These are phyloP conservation scores for Spencermartinsiella ligniputridi DNA, from an alignment of 1,139 yeast genomes.

Conservation along the genomic window DNA sequence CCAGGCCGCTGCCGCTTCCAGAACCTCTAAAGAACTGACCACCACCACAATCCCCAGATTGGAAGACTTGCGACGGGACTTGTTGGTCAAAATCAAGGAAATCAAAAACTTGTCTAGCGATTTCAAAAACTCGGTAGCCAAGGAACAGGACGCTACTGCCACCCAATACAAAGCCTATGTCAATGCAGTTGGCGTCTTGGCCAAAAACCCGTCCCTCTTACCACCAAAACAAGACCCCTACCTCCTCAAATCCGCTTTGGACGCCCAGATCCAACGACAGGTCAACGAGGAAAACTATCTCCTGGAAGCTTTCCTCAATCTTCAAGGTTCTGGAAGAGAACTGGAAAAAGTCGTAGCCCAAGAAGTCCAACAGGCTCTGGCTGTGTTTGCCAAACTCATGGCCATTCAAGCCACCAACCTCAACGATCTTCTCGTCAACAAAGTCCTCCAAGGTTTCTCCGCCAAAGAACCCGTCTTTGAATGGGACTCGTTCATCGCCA, in stretches of 20 bases:
- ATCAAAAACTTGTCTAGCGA: conserved; percentile 77
- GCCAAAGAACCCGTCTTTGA: conserved; percentile 76
- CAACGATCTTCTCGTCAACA: conserved; percentile 50
- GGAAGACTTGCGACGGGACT: conserved; percentile 79
- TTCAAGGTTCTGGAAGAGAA: conserved; percentile 84
- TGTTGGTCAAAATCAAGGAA: conserved; percentile 80
- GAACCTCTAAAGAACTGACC: conserved; percentile 67
- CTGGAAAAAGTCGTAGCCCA: conserved; percentile 82
- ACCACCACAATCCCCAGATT: conserved; percentile 71
- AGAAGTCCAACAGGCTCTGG: conserved; percentile 78
- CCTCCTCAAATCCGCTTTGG: conserved; percentile 64
- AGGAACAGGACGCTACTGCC: conserved; percentile 60
- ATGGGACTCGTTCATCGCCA: conserved; percentile 79
- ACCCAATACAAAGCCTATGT: conserved; percentile 26
- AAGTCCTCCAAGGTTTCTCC: conserved; percentile 64
- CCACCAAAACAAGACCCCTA: conserved; percentile 72
- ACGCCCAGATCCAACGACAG: conserved; percentile 72
- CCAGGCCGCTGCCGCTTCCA: conserved; percentile 60
- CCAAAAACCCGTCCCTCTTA: conserved; percentile 32
- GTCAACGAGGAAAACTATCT: conserved; percentile 79
- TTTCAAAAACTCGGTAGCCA: conserved; percentile 68
- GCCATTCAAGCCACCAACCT: conserved; percentile 29
- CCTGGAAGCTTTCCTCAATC: conserved; percentile 81
- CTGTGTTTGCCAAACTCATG: conserved; percentile 56
- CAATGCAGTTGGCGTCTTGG: conserved; percentile 28